Base-by-base conservation (phyloP, 169 alveolate genomes). In the Plasmodium ovale region DNA sequence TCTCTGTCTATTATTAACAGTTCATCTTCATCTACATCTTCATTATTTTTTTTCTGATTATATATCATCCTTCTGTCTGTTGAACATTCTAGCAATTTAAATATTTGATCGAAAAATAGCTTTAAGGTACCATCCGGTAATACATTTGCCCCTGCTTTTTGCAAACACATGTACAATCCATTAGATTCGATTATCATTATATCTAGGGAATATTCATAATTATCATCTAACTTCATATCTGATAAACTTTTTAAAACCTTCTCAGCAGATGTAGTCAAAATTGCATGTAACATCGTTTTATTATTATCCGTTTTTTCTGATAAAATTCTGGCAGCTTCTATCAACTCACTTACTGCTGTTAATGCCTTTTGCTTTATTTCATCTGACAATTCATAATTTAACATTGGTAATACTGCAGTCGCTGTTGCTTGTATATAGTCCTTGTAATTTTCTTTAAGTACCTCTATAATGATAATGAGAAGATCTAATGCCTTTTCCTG, bases 361-460 rank as follows among this genome's bases (percentile, higher is more conserved):
- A 95, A 87, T 14, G 97, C 94, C 82, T 79, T 92, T 84, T 94
- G 93, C 72, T 93, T 94, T 60, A 95, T 68, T n/a, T 94, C 97
- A 51, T 93, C 94, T 9, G 97, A 90, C 42, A 95, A 90, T 62
- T 93, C 88, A 67, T 91, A 89, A 49, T 88, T 42, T 64, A 95
- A 73, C 58, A 94, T 87, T 3, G 97, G 97, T 68, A 93, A 19
- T 0, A 95, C 88, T 14, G 97, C 96, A 37, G 88, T 77, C 16
- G 94, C 96, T 39, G 96, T 93, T 10, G 93, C 89, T 70, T 85
- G 92, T 27, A 93, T 89, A 53, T 93, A 93, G 6, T 87, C 96
- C 33, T 91, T 93, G 49, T 93, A 93, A 74, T 71, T 73, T 23
- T 93, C 96, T 85, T 92, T 87, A 87, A 93, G 58, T 59, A 89